A percentile compares a stretch with the other conserved stretches of the same genome.
Evolutionary conservation across 2,329 filamentous ascomycete species (phyloP).

Genomic region (Ceratocystis cubensis): DNA sequence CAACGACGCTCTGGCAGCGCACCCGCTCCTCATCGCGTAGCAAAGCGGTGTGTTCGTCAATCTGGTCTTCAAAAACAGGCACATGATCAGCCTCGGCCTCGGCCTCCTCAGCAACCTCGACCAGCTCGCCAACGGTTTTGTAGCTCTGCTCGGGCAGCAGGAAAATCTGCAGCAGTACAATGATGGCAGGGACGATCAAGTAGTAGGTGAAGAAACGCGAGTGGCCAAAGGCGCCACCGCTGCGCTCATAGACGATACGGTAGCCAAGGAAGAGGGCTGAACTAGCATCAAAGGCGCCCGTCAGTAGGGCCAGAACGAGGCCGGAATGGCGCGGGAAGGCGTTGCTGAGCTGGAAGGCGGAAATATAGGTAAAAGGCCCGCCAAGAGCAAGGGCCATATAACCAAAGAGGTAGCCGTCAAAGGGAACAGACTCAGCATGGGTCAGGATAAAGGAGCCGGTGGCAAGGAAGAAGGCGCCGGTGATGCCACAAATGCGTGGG

Average conservation of each 20-base stretch:
- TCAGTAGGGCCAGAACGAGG: constrained; percentile 66
- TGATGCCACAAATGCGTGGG: constrained; percentile 60
- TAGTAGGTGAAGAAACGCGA: constrained; percentile 61
- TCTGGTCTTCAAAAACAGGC: constrained; percentile 39
- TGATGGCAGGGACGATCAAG: constrained; percentile 54
- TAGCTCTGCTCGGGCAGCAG: constrained; percentile 66
- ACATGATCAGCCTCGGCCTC: constrained; percentile 25
- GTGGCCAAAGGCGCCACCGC: constrained; percentile 43
- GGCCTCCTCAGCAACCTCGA: constrained; percentile 53
- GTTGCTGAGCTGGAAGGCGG: constrained; percentile 74
- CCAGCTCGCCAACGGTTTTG: constrained; percentile 74
- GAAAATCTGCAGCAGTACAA: constrained; percentile 53
- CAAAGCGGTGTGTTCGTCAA: constrained; percentile 45
- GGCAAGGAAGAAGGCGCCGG: constrained; percentile 56
- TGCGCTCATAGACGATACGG: constrained; percentile 54
- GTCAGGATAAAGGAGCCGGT: constrained; percentile 62
- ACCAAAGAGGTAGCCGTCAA: constrained; percentile 63
- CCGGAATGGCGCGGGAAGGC: constrained; percentile 67
- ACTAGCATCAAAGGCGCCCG: constrained; percentile 72
- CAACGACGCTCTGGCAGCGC: constrained; percentile 49
- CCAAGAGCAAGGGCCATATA: constrained; percentile 68
- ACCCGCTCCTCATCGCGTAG: constrained; percentile 45
- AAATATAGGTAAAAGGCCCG: constrained; percentile 70
- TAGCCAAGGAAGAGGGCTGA: constrained; percentile 67
- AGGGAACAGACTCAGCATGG: constrained; percentile 48